phyloP scores from a whole-genome alignment of 208 protist genomes.

The Tritrichomonas foetus region DNA sequence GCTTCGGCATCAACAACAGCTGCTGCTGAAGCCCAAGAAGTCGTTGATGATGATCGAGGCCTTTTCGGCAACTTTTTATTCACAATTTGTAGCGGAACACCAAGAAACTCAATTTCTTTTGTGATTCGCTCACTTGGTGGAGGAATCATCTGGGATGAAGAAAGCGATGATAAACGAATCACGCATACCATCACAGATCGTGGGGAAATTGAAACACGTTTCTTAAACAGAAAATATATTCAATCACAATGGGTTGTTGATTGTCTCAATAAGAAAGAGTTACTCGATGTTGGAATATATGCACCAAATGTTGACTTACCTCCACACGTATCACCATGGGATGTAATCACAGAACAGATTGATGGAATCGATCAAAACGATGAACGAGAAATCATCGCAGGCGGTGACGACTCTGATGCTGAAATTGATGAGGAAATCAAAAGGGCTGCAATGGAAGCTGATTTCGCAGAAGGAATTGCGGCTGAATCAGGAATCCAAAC shows the following conservation, averaged over 20 bases:
- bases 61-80: background rate
- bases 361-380: background rate
- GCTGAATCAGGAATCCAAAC: background rate
- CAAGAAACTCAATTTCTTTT: background rate
- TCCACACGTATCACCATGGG: background rate
- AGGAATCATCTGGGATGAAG: background rate
- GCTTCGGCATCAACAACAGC: background rate
- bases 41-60: background rate
- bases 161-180: background rate
- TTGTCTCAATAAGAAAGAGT: background rate
- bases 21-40: background rate
- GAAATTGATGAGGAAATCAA: conserved; percentile 13
- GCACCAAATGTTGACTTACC: background rate
- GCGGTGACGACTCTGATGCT: background rate
- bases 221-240: background rate
- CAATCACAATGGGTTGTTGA: conserved; percentile 35
- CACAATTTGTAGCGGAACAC: background rate
- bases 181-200: background rate
- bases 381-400: background rate
- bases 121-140: background rate
- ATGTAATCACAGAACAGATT: background rate
- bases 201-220: background rate
- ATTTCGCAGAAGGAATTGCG: background rate
- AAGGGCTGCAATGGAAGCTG: background rate
- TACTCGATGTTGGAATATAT: background rate